These are phyloP conservation scores for Parietaria judaica DNA, from an alignment of 306 rosid species.

Conservation along the genomic window DNA sequence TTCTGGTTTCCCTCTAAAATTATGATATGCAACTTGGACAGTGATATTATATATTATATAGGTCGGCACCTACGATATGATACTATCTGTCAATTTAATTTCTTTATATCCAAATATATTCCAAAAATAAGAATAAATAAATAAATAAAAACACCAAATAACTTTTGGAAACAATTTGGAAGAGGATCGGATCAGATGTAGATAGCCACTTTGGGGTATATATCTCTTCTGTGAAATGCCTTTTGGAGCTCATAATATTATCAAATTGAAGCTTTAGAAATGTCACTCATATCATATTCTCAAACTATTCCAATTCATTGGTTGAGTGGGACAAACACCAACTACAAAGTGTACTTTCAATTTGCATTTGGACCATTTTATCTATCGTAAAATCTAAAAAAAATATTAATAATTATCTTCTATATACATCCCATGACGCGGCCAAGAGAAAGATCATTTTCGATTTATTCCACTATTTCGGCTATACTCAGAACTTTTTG, in stretches of 20 bases:
- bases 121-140: too few species aligned
- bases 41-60: too few species aligned
- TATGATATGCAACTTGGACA: too few species aligned
- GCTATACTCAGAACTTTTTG: constrained; percentile 8
- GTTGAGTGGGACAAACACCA: constrained; percentile 1
- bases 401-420: background rate
- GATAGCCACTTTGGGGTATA: background rate
- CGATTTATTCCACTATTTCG: constrained; percentile 4
- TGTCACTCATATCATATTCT: background rate
- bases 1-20: too few species aligned
- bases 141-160: too few species aligned
- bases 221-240: background rate
- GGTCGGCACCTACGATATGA: too few species aligned
- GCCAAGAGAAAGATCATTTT: background rate
- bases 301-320: background rate
- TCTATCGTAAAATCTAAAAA: too few species aligned
- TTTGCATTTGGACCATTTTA: too few species aligned
- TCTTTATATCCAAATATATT: too few species aligned
- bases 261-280: background rate
- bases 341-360: background rate
- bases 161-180: too few species aligned
- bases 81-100: too few species aligned
- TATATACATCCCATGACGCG: background rate
- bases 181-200: too few species aligned
- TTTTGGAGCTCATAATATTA: background rate